Conservation (phyloP, 768 basidiomycete species). For the Krasilnikovozyma curviuscula region DNA sequence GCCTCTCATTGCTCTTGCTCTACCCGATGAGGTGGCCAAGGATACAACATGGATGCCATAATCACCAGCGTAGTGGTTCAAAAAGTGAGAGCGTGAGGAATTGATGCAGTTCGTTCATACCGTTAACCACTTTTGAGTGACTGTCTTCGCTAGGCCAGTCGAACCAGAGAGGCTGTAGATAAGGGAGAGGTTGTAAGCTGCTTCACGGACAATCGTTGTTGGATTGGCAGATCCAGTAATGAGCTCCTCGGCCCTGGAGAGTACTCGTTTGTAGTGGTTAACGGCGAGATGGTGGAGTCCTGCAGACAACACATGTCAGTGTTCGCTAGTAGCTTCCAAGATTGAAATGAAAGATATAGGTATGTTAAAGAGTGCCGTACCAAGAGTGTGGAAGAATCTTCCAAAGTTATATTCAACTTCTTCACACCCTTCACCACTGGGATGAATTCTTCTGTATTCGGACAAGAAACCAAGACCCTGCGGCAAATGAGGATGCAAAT, state of each 20-base stretch:
- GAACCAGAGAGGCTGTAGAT: slow-evolving; percentile 67
- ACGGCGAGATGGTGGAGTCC: slow-evolving; percentile 65
- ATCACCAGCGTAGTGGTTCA: too few relatives aligned
- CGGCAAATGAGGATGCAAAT: background rate
- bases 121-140: slow-evolving; percentile 68
- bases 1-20: too few relatives aligned
- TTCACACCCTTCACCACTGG: slow-evolving; percentile 15
- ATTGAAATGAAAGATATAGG: background rate
- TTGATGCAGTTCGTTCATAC: too few relatives aligned
- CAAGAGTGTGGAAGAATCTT: slow-evolving; percentile 77
- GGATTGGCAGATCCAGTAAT: background rate
- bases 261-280: slow-evolving; percentile 60
- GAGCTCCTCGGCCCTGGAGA: slow-evolving; percentile 22
- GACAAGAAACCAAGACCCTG: slow-evolving; percentile 70
- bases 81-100: too few relatives aligned
- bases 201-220: slow-evolving; percentile 43
- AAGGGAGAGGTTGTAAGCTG: slow-evolving; percentile 71
- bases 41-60: too few relatives aligned
- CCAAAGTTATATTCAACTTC: slow-evolving; percentile 92
- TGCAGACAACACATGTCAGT: too few relatives aligned
- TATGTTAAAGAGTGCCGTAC: slow-evolving; percentile 29
- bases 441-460: slow-evolving; percentile 48
- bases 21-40: too few relatives aligned
- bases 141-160: slow-evolving; percentile 42
- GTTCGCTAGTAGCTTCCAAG: too few relatives aligned